A percentile compares a stretch with the other conserved stretches of the same genome.
These are phyloP conservation scores for Starmerella kuoi DNA, from an alignment of 805 yeast genomes.

Conservation along the genomic window DNA sequence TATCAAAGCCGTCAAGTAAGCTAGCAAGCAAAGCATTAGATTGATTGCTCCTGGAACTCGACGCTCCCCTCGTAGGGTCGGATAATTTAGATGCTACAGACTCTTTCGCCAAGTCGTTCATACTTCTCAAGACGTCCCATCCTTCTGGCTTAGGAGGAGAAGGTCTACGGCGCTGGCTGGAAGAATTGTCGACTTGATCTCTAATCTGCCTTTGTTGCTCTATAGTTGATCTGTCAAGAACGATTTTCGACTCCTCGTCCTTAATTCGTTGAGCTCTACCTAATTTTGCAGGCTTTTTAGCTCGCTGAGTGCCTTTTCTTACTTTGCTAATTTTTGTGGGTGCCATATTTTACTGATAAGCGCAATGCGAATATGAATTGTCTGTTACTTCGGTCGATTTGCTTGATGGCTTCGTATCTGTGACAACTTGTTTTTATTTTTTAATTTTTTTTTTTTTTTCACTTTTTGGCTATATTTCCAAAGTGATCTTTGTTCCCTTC, in stretches of 20 bases:
- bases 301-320: not conserved
- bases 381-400: too few relatives aligned
- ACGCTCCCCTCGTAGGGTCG: not conserved
- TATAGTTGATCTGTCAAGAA: not conserved
- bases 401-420: too few relatives aligned
- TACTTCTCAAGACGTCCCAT: slow-evolving; percentile 1
- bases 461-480: too few relatives aligned
- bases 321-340: too few relatives aligned
- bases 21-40: too few relatives aligned
- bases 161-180: not conserved
- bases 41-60: not conserved
- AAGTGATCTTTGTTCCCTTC: too few relatives aligned
- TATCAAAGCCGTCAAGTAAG: slow-evolving; percentile 5
- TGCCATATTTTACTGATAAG: too few relatives aligned
- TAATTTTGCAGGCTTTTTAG: not conserved
- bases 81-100: not conserved
- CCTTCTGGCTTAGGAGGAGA: not conserved
- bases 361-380: too few relatives aligned
- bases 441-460: too few relatives aligned
- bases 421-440: too few relatives aligned
- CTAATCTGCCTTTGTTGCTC: slow-evolving; percentile 1
- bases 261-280: slow-evolving; percentile 2
- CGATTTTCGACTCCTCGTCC: slow-evolving; percentile 4
- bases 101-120: slow-evolving; percentile 4
- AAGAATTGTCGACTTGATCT: not conserved